phyloP scores from a whole-genome alignment of 805 yeast species.

The Helenozyma rhizophorensis region DNA sequence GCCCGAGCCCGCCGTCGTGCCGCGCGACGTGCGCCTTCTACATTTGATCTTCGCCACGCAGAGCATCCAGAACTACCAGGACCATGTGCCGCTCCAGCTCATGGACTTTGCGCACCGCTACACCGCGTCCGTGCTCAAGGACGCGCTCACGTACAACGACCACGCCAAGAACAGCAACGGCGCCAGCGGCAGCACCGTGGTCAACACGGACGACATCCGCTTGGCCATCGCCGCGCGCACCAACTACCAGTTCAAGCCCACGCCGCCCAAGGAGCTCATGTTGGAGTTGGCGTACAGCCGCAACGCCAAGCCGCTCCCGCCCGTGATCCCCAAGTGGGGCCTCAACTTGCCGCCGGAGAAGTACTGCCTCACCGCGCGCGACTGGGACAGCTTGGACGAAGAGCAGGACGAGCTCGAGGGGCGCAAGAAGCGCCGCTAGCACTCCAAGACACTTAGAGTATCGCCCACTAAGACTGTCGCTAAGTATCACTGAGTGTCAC shows the following conservation, averaged over 20 bases:
- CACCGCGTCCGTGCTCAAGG: conserved; percentile 81
- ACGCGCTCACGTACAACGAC: conserved; percentile 85
- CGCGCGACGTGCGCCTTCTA: conserved; percentile 86
- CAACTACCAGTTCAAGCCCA: conserved; percentile 93
- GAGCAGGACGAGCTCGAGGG: conserved; percentile 16
- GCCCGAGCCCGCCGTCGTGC: conserved; percentile 39
- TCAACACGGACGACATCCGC: conserved; percentile 86
- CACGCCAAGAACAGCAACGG: conserved; percentile 51
- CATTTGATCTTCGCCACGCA: conserved; percentile 92
- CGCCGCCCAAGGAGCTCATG: conserved; percentile 87
- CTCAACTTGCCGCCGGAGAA: conserved; percentile 95
- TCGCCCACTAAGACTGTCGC: no score
- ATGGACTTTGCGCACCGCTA: conserved; percentile 96
- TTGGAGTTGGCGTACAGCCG: conserved; percentile 90
- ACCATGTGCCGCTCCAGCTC: conserved; percentile 89
- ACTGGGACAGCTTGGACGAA: conserved; percentile 49
- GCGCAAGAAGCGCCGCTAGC: conserved; percentile 9
- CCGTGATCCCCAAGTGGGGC: conserved; percentile 88
- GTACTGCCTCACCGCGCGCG: conserved; percentile 83
- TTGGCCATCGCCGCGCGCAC: conserved; percentile 91
- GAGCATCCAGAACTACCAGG: conserved; percentile 87
- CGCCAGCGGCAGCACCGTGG: conserved; percentile 28
- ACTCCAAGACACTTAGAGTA: no score
- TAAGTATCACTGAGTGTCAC: no score
- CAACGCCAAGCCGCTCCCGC: conserved; percentile 84